These are phyloP conservation scores for Serendipita vermifera DNA, from an alignment of 768 basidiomycete genomes.

Conservation along the genomic window DNA sequence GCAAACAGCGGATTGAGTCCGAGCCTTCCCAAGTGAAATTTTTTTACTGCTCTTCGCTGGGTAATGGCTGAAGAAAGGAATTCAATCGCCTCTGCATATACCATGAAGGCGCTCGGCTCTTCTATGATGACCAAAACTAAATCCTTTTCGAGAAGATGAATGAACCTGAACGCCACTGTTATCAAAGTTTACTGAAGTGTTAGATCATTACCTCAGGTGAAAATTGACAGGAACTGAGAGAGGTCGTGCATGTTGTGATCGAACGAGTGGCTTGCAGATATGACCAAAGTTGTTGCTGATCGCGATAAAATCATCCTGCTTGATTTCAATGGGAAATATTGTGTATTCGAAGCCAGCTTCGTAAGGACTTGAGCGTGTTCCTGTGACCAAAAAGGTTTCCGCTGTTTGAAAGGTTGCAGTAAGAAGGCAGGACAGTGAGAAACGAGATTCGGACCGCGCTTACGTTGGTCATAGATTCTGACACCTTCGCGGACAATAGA, in stretches of 20 bases:
- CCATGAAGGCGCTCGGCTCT: constrained; percentile 15
- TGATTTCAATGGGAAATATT: constrained; percentile 24
- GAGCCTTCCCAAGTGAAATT: constrained; percentile 33
- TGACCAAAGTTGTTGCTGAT: neutral
- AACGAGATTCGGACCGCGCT: too few species aligned
- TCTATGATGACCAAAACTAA: constrained; percentile 32
- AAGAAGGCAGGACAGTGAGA: too few species aligned
- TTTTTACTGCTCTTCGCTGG: constrained; percentile 19
- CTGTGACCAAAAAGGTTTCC: too few species aligned
- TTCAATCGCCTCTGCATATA: neutral
- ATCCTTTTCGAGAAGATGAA: constrained; percentile 32
- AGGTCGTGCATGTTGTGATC: neutral
- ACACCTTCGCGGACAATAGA: too few species aligned
- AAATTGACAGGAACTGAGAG: neutral
- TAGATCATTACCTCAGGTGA: neutral
- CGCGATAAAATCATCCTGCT: constrained; percentile 22
- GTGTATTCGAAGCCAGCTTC: constrained; percentile 22
- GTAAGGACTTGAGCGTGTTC: neutral
- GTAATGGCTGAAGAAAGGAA: constrained; percentile 21
- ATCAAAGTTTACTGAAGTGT: neutral
- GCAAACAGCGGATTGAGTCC: constrained; percentile 34
- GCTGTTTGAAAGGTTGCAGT: too few species aligned
- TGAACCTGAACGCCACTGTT: constrained; percentile 18
- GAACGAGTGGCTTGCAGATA: constrained; percentile 3
- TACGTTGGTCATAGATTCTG: too few species aligned